Percentiles rank a stretch among this genome's conserved stretches.
Evolutionary conservation across 768 basidiomycete species (phyloP).

Genomic region (Rossbeevera mucosa): DNA sequence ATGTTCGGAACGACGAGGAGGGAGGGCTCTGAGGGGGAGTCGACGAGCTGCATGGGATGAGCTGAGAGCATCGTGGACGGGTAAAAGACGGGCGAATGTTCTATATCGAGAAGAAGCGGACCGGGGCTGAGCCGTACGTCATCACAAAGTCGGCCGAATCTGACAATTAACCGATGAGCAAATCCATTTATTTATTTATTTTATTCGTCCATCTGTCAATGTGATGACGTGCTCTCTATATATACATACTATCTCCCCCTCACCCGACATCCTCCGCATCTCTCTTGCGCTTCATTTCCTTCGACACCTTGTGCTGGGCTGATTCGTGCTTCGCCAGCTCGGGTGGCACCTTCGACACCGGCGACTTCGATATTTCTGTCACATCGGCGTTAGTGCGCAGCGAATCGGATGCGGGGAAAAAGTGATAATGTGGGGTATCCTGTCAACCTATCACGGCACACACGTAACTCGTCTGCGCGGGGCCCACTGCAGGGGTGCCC

Average conservation of each 20-base stretch:
- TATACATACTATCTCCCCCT: background rate
- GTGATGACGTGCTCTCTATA: background rate
- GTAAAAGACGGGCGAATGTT: background rate
- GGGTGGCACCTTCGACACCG: conserved; percentile 81
- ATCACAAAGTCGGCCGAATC: conserved; percentile 16
- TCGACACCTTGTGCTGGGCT: conserved; percentile 84
- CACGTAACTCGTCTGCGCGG: background rate
- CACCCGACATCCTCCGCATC: conserved; percentile 73
- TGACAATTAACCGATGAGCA: background rate
- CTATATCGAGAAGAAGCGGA: conserved; percentile 18
- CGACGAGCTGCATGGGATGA: conserved; percentile 33
- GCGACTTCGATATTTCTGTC: conserved; percentile 89
- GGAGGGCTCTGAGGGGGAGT: background rate
- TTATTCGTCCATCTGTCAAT: background rate
- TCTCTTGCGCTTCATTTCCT: conserved; percentile 93
- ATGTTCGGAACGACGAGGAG: background rate
- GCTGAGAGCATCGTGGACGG: conserved; percentile 37
- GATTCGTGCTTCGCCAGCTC: conserved; percentile 91
- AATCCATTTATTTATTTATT: background rate
- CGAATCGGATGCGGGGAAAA: conserved; percentile 10
- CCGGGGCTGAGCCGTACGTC: conserved; percentile 11
- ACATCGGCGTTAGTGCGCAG: conserved; percentile 15
- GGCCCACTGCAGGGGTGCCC: background rate
- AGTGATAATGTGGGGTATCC: conserved; percentile 8
- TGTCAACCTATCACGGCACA: conserved; percentile 5